A percentile compares a stretch with the other conserved stretches of the same genome.
Conservation (phyloP, 129 eudicot genomes). For the Flaveria bidentis region DNA sequence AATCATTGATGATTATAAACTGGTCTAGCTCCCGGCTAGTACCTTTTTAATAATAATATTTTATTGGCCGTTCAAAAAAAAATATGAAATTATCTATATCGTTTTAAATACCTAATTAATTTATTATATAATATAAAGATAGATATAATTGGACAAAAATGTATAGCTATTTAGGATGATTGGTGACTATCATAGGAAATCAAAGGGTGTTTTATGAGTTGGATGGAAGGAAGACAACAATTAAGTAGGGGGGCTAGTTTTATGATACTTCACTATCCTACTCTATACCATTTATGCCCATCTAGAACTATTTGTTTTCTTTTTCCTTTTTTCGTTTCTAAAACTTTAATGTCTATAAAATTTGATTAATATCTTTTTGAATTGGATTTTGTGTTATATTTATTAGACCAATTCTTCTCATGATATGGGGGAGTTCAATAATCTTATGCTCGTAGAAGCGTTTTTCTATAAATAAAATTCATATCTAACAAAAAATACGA, state of each 20-base stretch:
- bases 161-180: not conserved
- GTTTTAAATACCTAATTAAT: not conserved
- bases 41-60: too few species aligned
- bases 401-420: too few species aligned
- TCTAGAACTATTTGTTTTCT: slow-evolving; percentile 18
- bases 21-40: too few species aligned
- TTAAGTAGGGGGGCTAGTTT: slow-evolving; percentile 33
- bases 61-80: too few species aligned
- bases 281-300: slow-evolving; percentile 19
- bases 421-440: too few species aligned
- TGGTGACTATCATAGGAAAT: slow-evolving; percentile 18
- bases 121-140: not conserved
- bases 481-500: too few species aligned
- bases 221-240: slow-evolving; percentile 11
- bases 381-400: not conserved
- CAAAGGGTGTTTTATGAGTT: not conserved
- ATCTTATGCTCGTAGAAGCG: too few species aligned
- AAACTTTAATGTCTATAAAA: not conserved
- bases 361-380: not conserved
- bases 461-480: too few species aligned
- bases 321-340: not conserved
- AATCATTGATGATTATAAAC: too few species aligned
- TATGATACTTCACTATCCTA: slow-evolving; percentile 33
- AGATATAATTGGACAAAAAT: not conserved
- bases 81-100: not conserved